Percentiles rank a stretch among this genome's conserved stretches.
These are phyloP conservation scores for Solanum lycopersicoides DNA, from an alignment of 257 asterid species.

Conservation along the genomic window DNA sequence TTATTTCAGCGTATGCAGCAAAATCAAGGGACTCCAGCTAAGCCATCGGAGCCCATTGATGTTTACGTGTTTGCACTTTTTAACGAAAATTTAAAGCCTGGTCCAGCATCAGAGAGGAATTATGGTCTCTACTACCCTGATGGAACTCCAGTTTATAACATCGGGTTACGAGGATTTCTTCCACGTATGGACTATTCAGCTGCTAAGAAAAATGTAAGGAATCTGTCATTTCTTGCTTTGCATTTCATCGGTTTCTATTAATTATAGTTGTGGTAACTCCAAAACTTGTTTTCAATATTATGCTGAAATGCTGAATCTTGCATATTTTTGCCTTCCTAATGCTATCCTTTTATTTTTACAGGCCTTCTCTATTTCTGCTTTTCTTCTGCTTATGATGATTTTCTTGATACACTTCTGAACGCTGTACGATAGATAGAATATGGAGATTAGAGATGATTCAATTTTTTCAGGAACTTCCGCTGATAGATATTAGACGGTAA, in stretches of 20 bases:
- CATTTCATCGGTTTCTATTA: background rate
- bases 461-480: background rate
- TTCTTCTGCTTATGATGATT: background rate
- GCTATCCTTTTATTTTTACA: background rate
- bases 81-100: constrained; percentile 79
- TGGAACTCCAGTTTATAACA: constrained; percentile 65
- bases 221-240: background rate
- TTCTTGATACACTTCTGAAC: background rate
- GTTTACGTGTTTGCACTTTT: constrained; percentile 79
- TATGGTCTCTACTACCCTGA: constrained; percentile 81
- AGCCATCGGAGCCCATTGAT: constrained; percentile 54
- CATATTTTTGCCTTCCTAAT: background rate
- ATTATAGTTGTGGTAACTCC: background rate
- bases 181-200: constrained; percentile 61
- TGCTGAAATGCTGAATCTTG: background rate
- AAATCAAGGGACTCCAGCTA: constrained; percentile 77
- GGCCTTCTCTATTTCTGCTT: background rate
- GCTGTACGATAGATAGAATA: background rate
- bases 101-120: constrained; percentile 89
- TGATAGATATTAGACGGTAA: background rate
- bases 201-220: constrained; percentile 40
- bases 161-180: constrained; percentile 51
- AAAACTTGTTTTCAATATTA: background rate
- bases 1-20: constrained; percentile 34
- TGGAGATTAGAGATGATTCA: background rate